Evolutionary conservation across 192 early-diverging fungal genomes (phyloP), one percentile per base, ranked within the genome.

Genomic region (Borealophlyctis nickersoniae): DNA sequence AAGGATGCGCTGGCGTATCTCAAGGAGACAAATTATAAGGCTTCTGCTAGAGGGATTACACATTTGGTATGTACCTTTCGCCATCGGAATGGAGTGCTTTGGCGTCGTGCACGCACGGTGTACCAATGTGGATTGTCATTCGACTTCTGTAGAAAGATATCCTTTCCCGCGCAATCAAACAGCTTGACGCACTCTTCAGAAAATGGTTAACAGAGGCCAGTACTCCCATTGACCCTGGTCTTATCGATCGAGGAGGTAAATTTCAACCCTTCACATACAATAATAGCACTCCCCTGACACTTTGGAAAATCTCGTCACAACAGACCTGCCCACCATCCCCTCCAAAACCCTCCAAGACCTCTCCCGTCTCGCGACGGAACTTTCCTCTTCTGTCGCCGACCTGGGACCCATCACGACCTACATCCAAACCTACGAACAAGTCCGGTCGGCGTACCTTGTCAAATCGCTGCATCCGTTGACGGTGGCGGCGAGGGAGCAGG

Each of bases 381-480:
- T 81, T 9, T 62, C 71, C 30, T 58, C 68, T 23, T 65, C 72
- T 14, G 56, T 78, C 23, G 74, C 53, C 22, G 73, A 78, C 26
- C 67, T 71, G 22, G 62, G 62, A 4, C 65, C 71, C n/a, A 58
- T 74, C 36, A 67, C 69, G 19, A 65, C 65, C 49, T 75, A 75
- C 53, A 48, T 81, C 13, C 70, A 75, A 35, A 65, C 62, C 16
- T 93, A 90, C 67, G 76, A 79, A 35, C 89, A 90, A 28, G 83
- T 90, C 32, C 80, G 91, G 4, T 81, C 88, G 14, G 63, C 60
- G 13, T 86, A 83, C 62, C 72, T 92, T 59, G 53, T 74, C 49
- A 87, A 87, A 58, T 83, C 79, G 0, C 55, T 90, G 32, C 52
- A 65, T 3, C 58, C 77, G 5, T 54, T 86, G 2, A 68, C 81